phyloP scores from a whole-genome alignment of 352 stramenopile genomes.

The Phytophthora sp. region DNA sequence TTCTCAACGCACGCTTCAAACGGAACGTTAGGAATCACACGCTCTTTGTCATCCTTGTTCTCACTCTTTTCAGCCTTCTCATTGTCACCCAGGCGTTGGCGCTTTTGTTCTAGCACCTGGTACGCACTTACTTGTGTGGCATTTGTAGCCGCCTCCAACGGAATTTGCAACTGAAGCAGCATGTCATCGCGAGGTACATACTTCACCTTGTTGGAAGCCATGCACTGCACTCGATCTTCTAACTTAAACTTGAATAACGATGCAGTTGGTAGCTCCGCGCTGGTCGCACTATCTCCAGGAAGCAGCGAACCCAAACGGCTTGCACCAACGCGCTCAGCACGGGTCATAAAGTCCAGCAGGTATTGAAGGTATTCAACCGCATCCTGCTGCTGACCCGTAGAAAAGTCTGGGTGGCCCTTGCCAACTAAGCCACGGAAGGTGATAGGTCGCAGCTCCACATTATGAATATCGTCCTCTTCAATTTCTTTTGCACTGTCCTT shows the following conservation, averaged over 20 bases:
- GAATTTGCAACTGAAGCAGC: conserved; percentile 88
- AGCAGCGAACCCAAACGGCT: conserved; percentile 60
- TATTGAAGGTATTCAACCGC: conserved; percentile 98
- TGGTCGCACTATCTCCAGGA: conserved; percentile 30
- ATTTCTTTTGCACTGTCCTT: conserved; percentile 30
- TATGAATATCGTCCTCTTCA: conserved; percentile 48
- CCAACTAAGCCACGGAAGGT: conserved; percentile 97
- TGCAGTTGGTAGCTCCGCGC: conserved; percentile 64
- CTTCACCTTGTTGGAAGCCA: conserved; percentile 84
- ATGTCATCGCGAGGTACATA: conserved; percentile 86
- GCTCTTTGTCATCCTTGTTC: conserved; percentile 58
- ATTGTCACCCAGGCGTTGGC: conserved; percentile 82
- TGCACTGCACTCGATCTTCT: conserved; percentile 83
- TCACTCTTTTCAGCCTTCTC: conserved; percentile 33
- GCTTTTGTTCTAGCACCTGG: conserved; percentile 85
- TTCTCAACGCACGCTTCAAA: conserved; percentile 95
- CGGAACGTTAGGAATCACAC: conserved; percentile 91
- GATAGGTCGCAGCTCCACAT: conserved; percentile 59
- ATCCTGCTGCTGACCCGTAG: conserved; percentile 97
- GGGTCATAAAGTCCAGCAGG: conserved; percentile 93
- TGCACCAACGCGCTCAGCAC: conserved; percentile 72
- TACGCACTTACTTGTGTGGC: conserved; percentile 86
- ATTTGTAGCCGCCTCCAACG: conserved; percentile 87
- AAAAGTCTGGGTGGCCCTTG: conserved; percentile 96
- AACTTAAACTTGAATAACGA: conserved; percentile 94